These are phyloP conservation scores for Aureoboletus auriporus DNA, from an alignment of 768 basidiomycete genomes.

Conservation along the genomic window DNA sequence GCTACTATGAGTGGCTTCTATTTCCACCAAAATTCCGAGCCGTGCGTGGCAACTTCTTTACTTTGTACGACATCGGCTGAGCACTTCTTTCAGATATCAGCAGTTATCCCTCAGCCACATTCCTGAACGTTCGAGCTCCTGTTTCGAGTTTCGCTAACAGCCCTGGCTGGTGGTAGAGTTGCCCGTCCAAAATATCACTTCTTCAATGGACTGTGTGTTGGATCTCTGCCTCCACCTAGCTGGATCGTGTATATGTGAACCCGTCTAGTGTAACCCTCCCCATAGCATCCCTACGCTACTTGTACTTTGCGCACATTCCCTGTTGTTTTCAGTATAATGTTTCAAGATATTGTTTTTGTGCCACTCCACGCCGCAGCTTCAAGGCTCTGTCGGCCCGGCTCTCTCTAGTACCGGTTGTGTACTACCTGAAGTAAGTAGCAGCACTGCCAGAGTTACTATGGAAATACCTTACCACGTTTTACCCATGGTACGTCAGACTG, in stretches of 20 bases:
- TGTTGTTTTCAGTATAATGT: slow-evolving; percentile 6
- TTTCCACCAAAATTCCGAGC: slow-evolving; percentile 90
- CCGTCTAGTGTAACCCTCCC: slow-evolving; percentile 18
- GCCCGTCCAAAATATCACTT: neutral
- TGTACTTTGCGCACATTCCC: slow-evolving; percentile 15
- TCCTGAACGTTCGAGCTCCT: slow-evolving; percentile 66
- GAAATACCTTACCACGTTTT: no score
- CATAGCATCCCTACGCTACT: slow-evolving; percentile 10
- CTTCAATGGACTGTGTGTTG: slow-evolving; percentile 2
- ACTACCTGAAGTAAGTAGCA: no score
- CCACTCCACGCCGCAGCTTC: no score
- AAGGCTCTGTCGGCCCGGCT: no score
- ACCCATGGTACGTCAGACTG: no score
- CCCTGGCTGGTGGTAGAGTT: slow-evolving; percentile 2
- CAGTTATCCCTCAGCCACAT: slow-evolving; percentile 81
- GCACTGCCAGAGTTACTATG: no score
- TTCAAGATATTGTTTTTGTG: neutral
- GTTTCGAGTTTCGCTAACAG: slow-evolving; percentile 81
- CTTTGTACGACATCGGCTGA: slow-evolving; percentile 4
- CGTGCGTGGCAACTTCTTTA: slow-evolving; percentile 52
- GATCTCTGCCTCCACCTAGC: neutral
- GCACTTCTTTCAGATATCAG: slow-evolving; percentile 61
- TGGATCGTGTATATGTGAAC: slow-evolving; percentile 15
- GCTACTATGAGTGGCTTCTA: slow-evolving; percentile 90
- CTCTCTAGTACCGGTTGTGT: no score